Conservation (phyloP, 2,329 filamentous ascomycete species). For the Colletotrichum euphorbiae region DNA sequence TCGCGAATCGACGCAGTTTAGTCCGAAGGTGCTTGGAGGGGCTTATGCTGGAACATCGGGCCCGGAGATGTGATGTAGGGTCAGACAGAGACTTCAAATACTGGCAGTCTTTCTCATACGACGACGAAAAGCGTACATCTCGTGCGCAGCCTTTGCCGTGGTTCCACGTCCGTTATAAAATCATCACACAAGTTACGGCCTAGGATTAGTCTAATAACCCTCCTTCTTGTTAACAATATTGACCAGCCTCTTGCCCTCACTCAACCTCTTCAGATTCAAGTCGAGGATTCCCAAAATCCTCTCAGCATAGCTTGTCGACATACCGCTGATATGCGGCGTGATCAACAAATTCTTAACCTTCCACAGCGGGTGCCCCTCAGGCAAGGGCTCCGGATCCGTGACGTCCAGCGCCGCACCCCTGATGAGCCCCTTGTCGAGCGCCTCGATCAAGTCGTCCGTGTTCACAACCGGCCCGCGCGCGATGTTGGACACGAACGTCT, state of each 20-base stretch:
- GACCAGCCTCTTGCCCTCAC: slow-evolving; percentile 51
- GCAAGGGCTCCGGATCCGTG: slow-evolving; percentile 82
- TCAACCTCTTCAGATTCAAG: slow-evolving; percentile 54
- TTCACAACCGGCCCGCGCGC: slow-evolving; percentile 67
- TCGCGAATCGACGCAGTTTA: not conserved
- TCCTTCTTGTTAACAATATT: slow-evolving; percentile 54
- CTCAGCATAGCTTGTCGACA: slow-evolving; percentile 53
- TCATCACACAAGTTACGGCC: not conserved
- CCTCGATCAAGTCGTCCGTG: slow-evolving; percentile 69
- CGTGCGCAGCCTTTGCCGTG: too few relatives aligned
- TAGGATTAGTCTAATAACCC: slow-evolving; percentile 15
- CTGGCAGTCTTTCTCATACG: too few relatives aligned
- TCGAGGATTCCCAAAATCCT: slow-evolving; percentile 57
- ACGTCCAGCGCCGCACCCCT: slow-evolving; percentile 81
- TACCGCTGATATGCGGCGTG: slow-evolving; percentile 62
- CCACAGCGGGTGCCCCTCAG: slow-evolving; percentile 76
- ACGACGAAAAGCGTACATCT: too few relatives aligned
- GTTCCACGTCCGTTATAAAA: not conserved
- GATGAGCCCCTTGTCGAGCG: slow-evolving; percentile 69
- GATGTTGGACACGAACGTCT: slow-evolving; percentile 77
- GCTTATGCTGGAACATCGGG: too few relatives aligned
- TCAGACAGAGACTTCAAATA: too few relatives aligned
- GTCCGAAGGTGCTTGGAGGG: not conserved
- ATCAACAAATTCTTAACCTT: slow-evolving; percentile 75
- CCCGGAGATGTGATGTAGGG: too few relatives aligned